Evolutionary conservation across 1,139 yeast genomes (phyloP).

Genomic region (Suhomyces terraborum): DNA sequence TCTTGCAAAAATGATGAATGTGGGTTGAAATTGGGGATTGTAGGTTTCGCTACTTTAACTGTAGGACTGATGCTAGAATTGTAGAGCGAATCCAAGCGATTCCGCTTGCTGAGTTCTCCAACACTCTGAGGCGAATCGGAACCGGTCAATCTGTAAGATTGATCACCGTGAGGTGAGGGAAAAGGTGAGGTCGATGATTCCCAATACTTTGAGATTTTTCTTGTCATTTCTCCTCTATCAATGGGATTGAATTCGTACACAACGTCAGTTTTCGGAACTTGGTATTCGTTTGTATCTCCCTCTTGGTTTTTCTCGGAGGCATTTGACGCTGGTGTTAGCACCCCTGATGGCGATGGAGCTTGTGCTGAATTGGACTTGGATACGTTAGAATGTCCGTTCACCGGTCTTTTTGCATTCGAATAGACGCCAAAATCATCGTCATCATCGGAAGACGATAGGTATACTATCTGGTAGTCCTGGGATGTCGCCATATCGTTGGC

Average conservation of each 20-base stretch:
- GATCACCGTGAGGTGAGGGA: not conserved
- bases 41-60: not conserved
- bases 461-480: constrained; percentile 7
- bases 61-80: no score
- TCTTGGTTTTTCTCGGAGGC: not conserved
- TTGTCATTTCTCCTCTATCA: not conserved
- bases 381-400: no score
- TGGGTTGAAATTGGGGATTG: not conserved
- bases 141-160: not conserved
- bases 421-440: constrained; percentile 4
- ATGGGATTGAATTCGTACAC: not conserved
- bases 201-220: not conserved
- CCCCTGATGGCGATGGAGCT: not conserved
- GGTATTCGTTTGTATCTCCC: not conserved
- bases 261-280: not conserved
- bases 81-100: not conserved
- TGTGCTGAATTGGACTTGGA: not conserved
- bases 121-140: not conserved
- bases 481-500: constrained; percentile 4
- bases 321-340: not conserved
- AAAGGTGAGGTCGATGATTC: not conserved
- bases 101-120: not conserved
- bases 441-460: constrained; percentile 12
- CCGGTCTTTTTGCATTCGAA: not conserved
- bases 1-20: not conserved